Evolutionary conservation across 768 basidiomycete genomes (phyloP), one percentile per base, ranked within the genome.

Genomic region (Amanita muscaria): DNA sequence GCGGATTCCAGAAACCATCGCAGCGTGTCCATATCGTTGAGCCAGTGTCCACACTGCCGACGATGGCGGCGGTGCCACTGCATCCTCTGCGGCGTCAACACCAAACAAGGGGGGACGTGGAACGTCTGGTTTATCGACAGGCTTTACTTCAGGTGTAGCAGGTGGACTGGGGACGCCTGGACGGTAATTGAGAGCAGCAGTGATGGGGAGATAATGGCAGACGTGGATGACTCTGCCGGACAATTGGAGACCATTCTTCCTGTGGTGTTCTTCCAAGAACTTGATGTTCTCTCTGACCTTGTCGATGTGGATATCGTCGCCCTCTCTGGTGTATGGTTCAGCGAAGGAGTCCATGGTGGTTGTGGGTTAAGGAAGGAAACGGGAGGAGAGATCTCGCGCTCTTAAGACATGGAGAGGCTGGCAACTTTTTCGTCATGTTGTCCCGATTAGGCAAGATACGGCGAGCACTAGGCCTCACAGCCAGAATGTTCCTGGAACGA

Each of bases 1-100:
- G 42, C 82, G 79, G 56, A 97, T 91, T 24, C 94, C 94, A 35
- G 84, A 86, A 48, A 92, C 84, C 87, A 98, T 91, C 9, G 94
- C 94, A 7, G 88, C 77, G 59, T 98, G 96, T 14, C 92, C 93
- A 51, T 90, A 82, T 31, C 94, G 74, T 1, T 81, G 77, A 1
- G 75, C 63, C 4, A 99, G 67, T 14, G 77, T 74, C 94, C 94
- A 99, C 29, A 70, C 67, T 30, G 66, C 51, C 27, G 48, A 31
- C 35, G 51, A 36, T 29, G 40, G 43, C 33, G 44, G 32, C 5
- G 44, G n/a, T n/a, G n/a, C n/a, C n/a, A n/a, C n/a, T n/a, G n/a
- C n/a, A n/a, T n/a, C 49, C 27, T 40, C 36, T 3, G 46, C 29
- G 32, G 51, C 30, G 44, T n/a, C n/a, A n/a, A n/a, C n/a, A n/a